Evolutionary conservation across 1,284 basidiomycete genomes (phyloP).

Genomic region (Rhizoctonia solani): DNA sequence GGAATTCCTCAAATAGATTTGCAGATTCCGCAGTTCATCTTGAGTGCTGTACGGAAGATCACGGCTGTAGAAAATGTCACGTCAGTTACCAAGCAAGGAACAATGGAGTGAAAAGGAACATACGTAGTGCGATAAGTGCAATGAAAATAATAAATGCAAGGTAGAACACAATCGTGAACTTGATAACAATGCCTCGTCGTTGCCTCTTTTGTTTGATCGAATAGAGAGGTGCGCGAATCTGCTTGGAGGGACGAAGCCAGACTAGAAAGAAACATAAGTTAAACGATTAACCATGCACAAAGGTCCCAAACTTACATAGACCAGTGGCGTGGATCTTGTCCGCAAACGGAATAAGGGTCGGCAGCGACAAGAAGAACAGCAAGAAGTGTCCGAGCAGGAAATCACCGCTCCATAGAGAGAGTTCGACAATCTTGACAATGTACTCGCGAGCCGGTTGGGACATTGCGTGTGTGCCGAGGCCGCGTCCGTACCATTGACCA

Average conservation of each 20-base stretch:
- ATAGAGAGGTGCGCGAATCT: conserved; percentile 93
- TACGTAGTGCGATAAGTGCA: conserved; percentile 75
- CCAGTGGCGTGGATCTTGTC: conserved; percentile 89
- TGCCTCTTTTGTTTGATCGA: conserved; percentile 85
- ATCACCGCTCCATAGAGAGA: conserved; percentile 94
- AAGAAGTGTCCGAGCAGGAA: conserved; percentile 68
- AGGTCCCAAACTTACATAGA: conserved; percentile 73
- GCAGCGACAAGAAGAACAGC: conserved; percentile 75
- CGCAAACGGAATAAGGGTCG: conserved; percentile 82
- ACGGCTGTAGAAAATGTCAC: conserved; percentile 52
- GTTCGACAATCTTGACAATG: conserved; percentile 95
- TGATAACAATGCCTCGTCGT: conserved; percentile 73
- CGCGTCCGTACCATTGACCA: conserved; percentile 93
- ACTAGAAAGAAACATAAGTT: conserved; percentile 44
- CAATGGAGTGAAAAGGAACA: conserved; percentile 46
- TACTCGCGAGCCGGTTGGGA: conserved; percentile 94
- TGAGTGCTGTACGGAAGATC: conserved; percentile 60
- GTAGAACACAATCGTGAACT: conserved; percentile 82
- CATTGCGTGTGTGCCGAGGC: conserved; percentile 83
- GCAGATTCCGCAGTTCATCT: conserved; percentile 67
- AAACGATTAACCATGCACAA: conserved; percentile 33
- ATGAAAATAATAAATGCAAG: conserved; percentile 74
- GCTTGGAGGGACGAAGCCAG: conserved; percentile 84
- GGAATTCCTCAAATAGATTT: conserved; percentile 58
- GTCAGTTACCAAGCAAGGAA: conserved; percentile 23